Conservation (phyloP, 306 rosid species). For the Coriaria nepalensis region DNA sequence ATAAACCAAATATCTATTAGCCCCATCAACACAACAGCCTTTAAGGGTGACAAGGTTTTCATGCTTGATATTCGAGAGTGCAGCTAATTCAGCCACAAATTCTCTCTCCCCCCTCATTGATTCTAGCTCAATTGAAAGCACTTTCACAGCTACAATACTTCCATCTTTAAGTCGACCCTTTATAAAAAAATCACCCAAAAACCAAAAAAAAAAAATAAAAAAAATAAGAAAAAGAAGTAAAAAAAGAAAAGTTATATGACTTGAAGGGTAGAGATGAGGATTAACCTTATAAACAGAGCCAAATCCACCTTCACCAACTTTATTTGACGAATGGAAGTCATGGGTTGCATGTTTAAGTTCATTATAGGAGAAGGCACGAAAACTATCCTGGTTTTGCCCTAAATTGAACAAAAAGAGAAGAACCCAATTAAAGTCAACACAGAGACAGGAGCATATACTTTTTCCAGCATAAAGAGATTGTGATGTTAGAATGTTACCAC, state of each 20-base stretch:
- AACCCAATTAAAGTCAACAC: no score
- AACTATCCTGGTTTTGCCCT: conserved; percentile 24
- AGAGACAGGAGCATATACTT: no score
- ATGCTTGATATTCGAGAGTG: conserved; percentile 58
- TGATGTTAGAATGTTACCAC: no score
- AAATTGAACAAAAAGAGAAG: neutral
- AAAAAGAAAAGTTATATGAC: no score
- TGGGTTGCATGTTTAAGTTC: conserved; percentile 63
- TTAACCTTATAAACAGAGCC: conserved; percentile 61
- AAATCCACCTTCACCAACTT: conserved; percentile 71
- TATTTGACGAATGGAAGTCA: conserved; percentile 30
- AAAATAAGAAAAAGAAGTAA: no score
- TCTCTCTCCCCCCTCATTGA: conserved; percentile 86
- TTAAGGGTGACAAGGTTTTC: conserved; percentile 57
- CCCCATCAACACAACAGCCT: conserved; percentile 82
- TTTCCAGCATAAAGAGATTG: no score
- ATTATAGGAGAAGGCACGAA: conserved; percentile 36
- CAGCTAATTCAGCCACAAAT: conserved; percentile 65
- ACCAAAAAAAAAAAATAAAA: no score
- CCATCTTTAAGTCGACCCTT: conserved; percentile 69
- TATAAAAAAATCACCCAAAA: conserved; percentile 12
- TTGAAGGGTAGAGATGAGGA: conserved; percentile 1
- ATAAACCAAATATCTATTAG: conserved; percentile 60
- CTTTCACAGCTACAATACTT: conserved; percentile 57
- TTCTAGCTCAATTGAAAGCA: conserved; percentile 57